A percentile compares a stretch with the other conserved stretches of the same genome.
Conservation (phyloP, 2,329 filamentous ascomycete species). For the Phyllosticta paracitricarpa region DNA sequence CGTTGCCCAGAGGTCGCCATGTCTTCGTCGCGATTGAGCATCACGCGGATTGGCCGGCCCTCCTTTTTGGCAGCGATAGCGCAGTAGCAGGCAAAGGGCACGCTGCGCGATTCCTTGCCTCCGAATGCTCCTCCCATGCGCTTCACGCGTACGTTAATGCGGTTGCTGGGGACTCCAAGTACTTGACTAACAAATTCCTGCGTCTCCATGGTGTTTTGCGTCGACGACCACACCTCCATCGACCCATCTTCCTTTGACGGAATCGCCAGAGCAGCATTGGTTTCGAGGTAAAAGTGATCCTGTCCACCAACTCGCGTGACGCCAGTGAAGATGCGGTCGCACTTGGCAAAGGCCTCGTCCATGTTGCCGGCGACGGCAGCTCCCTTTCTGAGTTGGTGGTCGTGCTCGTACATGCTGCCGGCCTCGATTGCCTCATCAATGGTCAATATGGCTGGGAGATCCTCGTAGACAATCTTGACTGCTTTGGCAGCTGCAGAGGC, state of each 20-base stretch:
- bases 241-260: conserved; percentile 86
- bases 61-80: conserved; percentile 80
- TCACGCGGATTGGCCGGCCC: conserved; percentile 72
- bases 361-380: conserved; percentile 40
- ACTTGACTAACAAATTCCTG: conserved; percentile 67
- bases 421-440: conserved; percentile 91
- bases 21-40: conserved; percentile 93
- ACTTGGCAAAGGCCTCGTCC: conserved; percentile 63
- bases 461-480: conserved; percentile 81
- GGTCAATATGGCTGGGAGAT: conserved; percentile 73
- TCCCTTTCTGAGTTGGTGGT: conserved; percentile 70
- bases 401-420: conserved; percentile 75
- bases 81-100: conserved; percentile 71
- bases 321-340: conserved; percentile 76
- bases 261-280: conserved; percentile 71
- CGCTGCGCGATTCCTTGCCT: conserved; percentile 81
- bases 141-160: conserved; percentile 81
- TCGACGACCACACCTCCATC: conserved; percentile 65
- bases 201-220: conserved; percentile 31
- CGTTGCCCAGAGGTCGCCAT: conserved; percentile 84
- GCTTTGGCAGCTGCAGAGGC: conserved; percentile 73
- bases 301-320: conserved; percentile 82
- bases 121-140: conserved; percentile 77
- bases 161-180: conserved; percentile 72
- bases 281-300: conserved; percentile 95